Conservation (phyloP, 768 basidiomycete species). For the Boletus bicolor region DNA sequence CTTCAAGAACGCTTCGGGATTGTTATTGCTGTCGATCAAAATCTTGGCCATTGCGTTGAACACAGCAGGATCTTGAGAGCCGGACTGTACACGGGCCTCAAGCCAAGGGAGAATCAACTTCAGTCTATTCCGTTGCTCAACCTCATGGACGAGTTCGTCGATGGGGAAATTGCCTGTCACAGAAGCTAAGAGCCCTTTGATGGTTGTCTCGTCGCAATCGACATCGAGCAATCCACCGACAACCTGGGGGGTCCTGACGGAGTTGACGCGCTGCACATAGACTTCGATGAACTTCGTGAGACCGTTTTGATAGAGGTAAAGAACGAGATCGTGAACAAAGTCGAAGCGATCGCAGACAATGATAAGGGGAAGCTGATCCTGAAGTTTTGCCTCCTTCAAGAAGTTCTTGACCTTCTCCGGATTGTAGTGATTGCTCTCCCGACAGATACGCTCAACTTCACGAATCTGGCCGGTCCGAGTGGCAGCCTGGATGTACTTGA, state of each 20-base stretch:
- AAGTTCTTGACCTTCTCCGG: slow-evolving; percentile 99
- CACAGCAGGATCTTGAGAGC: slow-evolving; percentile 88
- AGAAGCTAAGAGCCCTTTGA: slow-evolving; percentile 90
- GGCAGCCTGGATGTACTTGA: slow-evolving; percentile 99
- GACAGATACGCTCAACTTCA: slow-evolving; percentile 97
- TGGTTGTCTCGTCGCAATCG: slow-evolving; percentile 93
- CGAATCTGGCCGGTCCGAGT: slow-evolving; percentile 97
- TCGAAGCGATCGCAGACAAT: slow-evolving; percentile 99
- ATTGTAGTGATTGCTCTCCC: slow-evolving; percentile 96
- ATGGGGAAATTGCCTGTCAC: slow-evolving; percentile 98
- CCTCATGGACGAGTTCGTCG: slow-evolving; percentile 95
- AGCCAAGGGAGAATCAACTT: slow-evolving; percentile 98
- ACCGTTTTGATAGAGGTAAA: slow-evolving; percentile 98
- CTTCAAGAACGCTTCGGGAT: slow-evolving; percentile 96
- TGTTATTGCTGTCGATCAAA: slow-evolving; percentile 97
- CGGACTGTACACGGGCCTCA: slow-evolving; percentile 88
- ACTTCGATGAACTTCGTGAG: slow-evolving; percentile 98
- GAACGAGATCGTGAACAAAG: slow-evolving; percentile 97
- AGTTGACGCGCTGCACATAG: slow-evolving; percentile 99
- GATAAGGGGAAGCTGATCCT: slow-evolving; percentile 96
- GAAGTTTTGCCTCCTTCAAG: slow-evolving; percentile 96
- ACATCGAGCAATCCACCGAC: slow-evolving; percentile 95
- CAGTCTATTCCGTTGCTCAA: slow-evolving; percentile 91
- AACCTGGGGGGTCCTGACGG: slow-evolving; percentile 94
- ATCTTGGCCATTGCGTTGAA: slow-evolving; percentile 99